Evolutionary conservation across 2,329 filamentous ascomycete species (phyloP), one percentile per base, ranked within the genome.

Genomic region (Tolypocladium ovalisporum): DNA sequence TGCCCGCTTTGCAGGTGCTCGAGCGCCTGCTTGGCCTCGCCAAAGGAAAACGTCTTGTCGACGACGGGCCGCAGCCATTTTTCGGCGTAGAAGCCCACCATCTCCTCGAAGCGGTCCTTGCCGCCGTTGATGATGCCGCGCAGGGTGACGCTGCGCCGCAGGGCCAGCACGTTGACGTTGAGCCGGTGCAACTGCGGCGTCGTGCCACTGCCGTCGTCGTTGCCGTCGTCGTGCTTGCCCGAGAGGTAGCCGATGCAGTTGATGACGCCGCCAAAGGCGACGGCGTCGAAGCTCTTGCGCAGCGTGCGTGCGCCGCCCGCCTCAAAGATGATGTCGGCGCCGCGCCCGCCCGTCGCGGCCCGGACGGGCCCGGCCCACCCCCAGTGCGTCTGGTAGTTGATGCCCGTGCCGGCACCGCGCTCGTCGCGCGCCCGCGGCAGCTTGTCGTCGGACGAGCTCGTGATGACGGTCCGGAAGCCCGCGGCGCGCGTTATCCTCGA

Each of bases 101-200:
- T 81, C 68, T 83, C 80, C 67, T 80, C 77, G 58, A 83, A 76
- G 47, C 75, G 68, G 53, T 77, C 74, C 57, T 69, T 65, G 12
- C 85, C 83, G 0, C 85, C 85, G 66, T 87, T 86, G 34, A 87
- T 63, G 8, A 87, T 79, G 0, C 85, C 76, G 63, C 76, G 76
- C 54, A 79, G 66, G 36, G 76, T 79, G 17, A 76, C 74, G 59
- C 78, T 79, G 58, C 73, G 66, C 56, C 72, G 61, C 60, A 77
- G 60, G n/a, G 76, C 76, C 56, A 79, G 70, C 34, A 87, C 70
- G 62, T 87, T 87, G 17, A 84, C 78, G 61, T 86, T 85, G 59
- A 62, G 58, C 40, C 52, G 35, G 61, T 86, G 85, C 60, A 62
- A 58, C 51, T 53, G 35, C 3, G 57, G 53, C 47, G 60, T 44